Evolutionary conservation across 331 rosid species (phyloP).

Genomic region (Ulmus americana): DNA sequence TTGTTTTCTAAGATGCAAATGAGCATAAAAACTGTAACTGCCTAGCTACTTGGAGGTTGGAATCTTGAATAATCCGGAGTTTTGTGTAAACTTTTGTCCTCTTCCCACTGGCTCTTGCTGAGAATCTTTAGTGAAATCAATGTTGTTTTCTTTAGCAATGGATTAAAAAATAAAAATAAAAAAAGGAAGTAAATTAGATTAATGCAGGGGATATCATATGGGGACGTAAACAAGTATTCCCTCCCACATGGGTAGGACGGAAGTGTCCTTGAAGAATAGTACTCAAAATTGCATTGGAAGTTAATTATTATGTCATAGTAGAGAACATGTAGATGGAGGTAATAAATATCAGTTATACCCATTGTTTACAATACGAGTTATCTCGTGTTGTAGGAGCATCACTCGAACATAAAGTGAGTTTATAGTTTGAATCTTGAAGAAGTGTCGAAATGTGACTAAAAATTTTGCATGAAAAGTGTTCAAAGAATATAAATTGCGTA

Average conservation of each 20-base stretch:
- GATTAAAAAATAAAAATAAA: neutral
- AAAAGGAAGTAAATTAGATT: neutral
- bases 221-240: neutral
- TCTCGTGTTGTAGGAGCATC: too few relatives aligned
- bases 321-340: slow-evolving; percentile 3
- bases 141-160: neutral
- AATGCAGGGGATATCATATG: neutral
- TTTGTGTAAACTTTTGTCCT: slow-evolving; percentile 6
- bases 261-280: slow-evolving; percentile 4
- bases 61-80: neutral
- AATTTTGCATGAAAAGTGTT: too few relatives aligned
- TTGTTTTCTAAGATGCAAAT: neutral
- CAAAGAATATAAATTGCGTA: too few relatives aligned
- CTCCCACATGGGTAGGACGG: neutral
- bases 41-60: slow-evolving; percentile 11
- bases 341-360: neutral
- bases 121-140: too few relatives aligned
- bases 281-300: slow-evolving; percentile 9
- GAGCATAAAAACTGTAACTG: slow-evolving; percentile 1
- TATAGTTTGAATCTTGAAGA: too few relatives aligned
- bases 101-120: slow-evolving; percentile 7
- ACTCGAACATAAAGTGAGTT: too few relatives aligned
- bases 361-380: too few relatives aligned
- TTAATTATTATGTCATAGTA: slow-evolving; percentile 15
- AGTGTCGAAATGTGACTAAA: too few relatives aligned